Evolutionary conservation across 2,329 filamentous ascomycete genomes (phyloP), one percentile per base, ranked within the genome.

Genomic region (Pseudocercospora cruenta): DNA sequence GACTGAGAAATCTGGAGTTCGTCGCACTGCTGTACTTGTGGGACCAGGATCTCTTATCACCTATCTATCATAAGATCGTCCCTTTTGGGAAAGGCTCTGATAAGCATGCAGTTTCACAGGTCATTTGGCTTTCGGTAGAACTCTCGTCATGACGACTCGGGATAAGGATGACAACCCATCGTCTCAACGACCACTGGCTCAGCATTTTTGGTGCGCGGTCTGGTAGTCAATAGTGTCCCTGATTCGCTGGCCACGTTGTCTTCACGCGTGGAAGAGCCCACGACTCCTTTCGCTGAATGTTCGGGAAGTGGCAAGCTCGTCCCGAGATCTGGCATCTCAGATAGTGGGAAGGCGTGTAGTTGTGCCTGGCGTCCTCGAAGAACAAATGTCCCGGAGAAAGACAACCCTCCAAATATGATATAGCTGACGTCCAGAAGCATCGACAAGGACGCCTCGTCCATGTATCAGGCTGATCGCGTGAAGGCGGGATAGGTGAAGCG

Each of bases 181-280:
- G 19, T 31, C 16, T 28, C 26, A 39, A 26, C 24, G 10, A 14
- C 19, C 24, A 54, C 51, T 31, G 51, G 24, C 24, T 28, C 58
- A 60, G 24, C 16, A 60, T 19, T 28, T 49, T 21, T 36, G 36
- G n/a, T 60, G 21, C 24, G 19, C 8, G 43, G 26, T 51, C 12
- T 31, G 28, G 28, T 31, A 31, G 28, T 14, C 6, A 58, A 10
- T 58, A 2, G 19, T 36, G 55, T 58, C 12, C 21, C 16, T 60
- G 39, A 10, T 47, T 47, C 39, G 58, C 58, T 28, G 43, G 58
- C 58, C 58, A 60, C 58, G 58, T 60, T 51, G 58, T 60, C 36
- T 14, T 36, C 58, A 60, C 58, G 39, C 58, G 58, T 24, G 10
- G 6, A 24, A 26, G 58, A 12, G 36, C 21, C 45, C 19, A 10